A percentile compares a stretch with the other conserved stretches of the same genome.
These are phyloP conservation scores for Pontederia crassipes DNA, from an alignment of 176 grass and related monocot species.

Conservation along the genomic window DNA sequence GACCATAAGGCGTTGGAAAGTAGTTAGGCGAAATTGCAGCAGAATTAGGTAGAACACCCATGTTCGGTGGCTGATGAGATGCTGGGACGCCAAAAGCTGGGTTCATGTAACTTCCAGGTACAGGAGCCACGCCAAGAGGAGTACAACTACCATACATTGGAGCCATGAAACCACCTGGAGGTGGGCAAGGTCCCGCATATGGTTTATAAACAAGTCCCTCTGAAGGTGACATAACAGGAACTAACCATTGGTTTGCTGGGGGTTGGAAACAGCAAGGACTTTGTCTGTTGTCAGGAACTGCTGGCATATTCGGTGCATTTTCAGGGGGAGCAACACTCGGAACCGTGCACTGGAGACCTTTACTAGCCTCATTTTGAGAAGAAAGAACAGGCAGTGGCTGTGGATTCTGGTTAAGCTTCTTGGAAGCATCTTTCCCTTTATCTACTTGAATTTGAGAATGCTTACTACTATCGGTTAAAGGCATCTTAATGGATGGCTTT, in stretches of 20 bases:
- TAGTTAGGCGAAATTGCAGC: constrained; percentile 41
- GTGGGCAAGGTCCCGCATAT: constrained; percentile 55
- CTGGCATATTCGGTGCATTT: constrained; percentile 18
- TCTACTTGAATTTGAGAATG: constrained; percentile 27
- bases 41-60: constrained; percentile 31
- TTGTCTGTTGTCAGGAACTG: constrained; percentile 36
- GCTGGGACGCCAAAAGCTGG: constrained; percentile 40
- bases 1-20: constrained; percentile 55
- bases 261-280: constrained; percentile 33
- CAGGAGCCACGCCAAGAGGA: constrained; percentile 29
- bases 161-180: constrained; percentile 62
- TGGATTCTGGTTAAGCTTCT: constrained; percentile 27
- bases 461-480: constrained; percentile 24
- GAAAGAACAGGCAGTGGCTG: constrained; percentile 36
- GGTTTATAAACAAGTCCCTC: constrained; percentile 93
- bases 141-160: constrained; percentile 42
- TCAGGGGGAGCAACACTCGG: constrained; percentile 16
- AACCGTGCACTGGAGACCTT: constrained; percentile 14
- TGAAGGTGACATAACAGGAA: constrained; percentile 73
- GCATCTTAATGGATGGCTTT: constrained; percentile 32
- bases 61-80: constrained; percentile 46
- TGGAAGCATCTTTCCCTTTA: constrained; percentile 19
- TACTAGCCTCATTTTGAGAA: constrained; percentile 18
- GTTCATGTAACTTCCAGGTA: constrained; percentile 48
- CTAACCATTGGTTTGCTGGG: constrained; percentile 60